Evolutionary conservation across 1,284 basidiomycete genomes (phyloP), one percentile per base, ranked within the genome.

Genomic region (Abortiporus biennis): DNA sequence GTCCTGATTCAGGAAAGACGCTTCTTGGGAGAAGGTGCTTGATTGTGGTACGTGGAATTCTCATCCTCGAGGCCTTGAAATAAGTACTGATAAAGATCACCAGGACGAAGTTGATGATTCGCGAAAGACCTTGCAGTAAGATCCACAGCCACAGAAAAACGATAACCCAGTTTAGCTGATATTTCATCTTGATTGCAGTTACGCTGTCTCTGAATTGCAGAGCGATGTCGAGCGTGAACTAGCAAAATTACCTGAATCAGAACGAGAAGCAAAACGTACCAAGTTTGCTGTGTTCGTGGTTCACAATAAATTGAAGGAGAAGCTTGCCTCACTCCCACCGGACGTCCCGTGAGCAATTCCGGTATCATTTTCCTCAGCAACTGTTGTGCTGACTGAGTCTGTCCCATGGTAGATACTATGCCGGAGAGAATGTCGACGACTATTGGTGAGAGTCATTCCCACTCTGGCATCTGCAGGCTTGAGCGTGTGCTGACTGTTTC

Each of bases 31-130:
- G 84, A 49, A 69, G 78, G 40, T 86, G 83, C 42, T 68, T 97
- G 41, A 87, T 97, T 48, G 81, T 97, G 39, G 88, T 90, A 58
- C 54, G 86, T 70, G 15, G 42, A 35, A 39, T 47, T 44, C 41
- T 25, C 33, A 35, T 27, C 48, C 44, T 50, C 42, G 44, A 16
- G 13, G 17, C 19, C n/a, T 25, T 21, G 41, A 33, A 9, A 16
- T 24, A n/a, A 16, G 20, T 35, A 4, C 40, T 15, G 16, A 24
- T 39, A 25, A 30, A 9, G 17, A 48, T 23, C 40, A n/a, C 21
- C 49, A 92, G 88, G 93, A 97, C 58, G 93, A 96, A 65, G 82
- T 96, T 24, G 93, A 96, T 58, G 93, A 96, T 62, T 88, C 92
- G 9, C 82, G 93, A 52, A 93, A 89, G 61, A 94, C 90, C 1